Evolutionary conservation across 2,329 filamentous ascomycete species (phyloP).

Genomic region (Coleophoma eucalyptorum): DNA sequence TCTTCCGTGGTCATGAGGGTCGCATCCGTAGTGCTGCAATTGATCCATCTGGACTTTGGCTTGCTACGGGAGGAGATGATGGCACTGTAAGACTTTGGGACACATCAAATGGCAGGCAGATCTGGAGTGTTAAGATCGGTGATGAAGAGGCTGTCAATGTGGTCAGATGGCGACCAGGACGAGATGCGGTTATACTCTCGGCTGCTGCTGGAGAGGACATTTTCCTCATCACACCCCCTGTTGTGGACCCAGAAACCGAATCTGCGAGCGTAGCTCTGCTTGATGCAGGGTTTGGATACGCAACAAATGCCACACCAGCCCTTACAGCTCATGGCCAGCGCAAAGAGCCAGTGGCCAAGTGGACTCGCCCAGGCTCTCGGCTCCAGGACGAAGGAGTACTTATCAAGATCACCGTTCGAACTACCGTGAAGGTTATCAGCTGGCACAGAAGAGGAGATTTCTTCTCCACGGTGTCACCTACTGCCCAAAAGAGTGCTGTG

Average conservation of each 20-base stretch:
- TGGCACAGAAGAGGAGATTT: slow-evolving; percentile 97
- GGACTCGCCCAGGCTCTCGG: slow-evolving; percentile 72
- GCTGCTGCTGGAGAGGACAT: slow-evolving; percentile 82
- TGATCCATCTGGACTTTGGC: slow-evolving; percentile 79
- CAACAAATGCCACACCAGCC: slow-evolving; percentile 58
- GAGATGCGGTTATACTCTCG: slow-evolving; percentile 76
- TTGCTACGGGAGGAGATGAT: slow-evolving; percentile 93
- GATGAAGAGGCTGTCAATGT: slow-evolving; percentile 77
- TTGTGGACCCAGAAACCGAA: slow-evolving; percentile 69
- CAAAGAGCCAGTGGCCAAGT: slow-evolving; percentile 76
- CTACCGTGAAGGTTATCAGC: slow-evolving; percentile 79
- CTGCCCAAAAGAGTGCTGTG: slow-evolving; percentile 73
- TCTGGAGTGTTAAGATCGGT: slow-evolving; percentile 79
- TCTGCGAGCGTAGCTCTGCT: slow-evolving; percentile 71
- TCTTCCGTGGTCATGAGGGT: slow-evolving; percentile 85
- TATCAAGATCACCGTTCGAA: slow-evolving; percentile 74
- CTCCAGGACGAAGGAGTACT: slow-evolving; percentile 77
- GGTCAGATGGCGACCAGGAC: slow-evolving; percentile 85
- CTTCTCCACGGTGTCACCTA: slow-evolving; percentile 85
- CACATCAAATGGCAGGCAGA: slow-evolving; percentile 76
- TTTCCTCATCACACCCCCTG: slow-evolving; percentile 76
- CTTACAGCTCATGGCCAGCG: slow-evolving; percentile 51
- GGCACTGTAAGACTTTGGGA: slow-evolving; percentile 91
- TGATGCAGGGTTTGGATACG: slow-evolving; percentile 90
- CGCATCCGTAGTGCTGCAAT: slow-evolving; percentile 81